A percentile compares a stretch with the other conserved stretches of the same genome.
Evolutionary conservation across 345 rosid species (phyloP).

Genomic region (Gossypium anomalum): DNA sequence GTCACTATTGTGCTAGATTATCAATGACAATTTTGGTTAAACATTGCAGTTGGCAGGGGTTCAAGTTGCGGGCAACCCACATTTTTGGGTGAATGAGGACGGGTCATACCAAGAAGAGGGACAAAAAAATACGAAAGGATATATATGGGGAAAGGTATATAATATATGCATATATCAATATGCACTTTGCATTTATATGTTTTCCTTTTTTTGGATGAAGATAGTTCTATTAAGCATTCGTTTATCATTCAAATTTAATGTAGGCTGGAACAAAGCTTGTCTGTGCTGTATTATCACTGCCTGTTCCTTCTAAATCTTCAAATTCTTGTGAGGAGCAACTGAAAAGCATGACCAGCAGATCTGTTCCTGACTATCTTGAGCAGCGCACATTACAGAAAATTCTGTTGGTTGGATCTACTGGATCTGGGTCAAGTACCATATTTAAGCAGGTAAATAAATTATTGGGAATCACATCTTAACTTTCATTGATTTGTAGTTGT

Average conservation of each 20-base stretch:
- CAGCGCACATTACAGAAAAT: constrained; percentile 67
- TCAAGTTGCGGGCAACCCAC: constrained; percentile 99
- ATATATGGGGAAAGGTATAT: constrained; percentile 96
- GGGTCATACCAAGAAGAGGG: constrained; percentile 99
- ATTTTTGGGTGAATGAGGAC: constrained; percentile 99
- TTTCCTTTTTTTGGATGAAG: not conserved
- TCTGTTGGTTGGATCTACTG: constrained; percentile 77
- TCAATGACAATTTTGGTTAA: constrained; percentile 14
- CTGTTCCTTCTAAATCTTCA: constrained; percentile 81
- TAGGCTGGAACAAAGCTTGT: constrained; percentile 93
- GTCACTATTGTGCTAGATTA: constrained; percentile 14
- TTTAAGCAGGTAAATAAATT: constrained; percentile 76
- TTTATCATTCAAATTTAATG: constrained; percentile 19
- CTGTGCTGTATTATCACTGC: constrained; percentile 86
- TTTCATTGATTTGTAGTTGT: not conserved
- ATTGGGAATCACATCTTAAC: constrained; percentile 1
- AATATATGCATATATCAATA: not conserved
- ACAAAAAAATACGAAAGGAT: constrained; percentile 93
- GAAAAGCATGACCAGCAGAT: constrained; percentile 50
- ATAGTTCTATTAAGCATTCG: constrained; percentile 15
- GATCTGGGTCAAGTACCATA: constrained; percentile 95
- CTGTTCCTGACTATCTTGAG: constrained; percentile 71
- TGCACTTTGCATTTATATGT: constrained; percentile 1
- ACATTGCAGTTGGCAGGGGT: constrained; percentile 94
- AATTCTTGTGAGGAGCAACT: constrained; percentile 53